phyloP scores from a whole-genome alignment of 768 basidiomycete species.

The Lepiota brunneoincarnata region DNA sequence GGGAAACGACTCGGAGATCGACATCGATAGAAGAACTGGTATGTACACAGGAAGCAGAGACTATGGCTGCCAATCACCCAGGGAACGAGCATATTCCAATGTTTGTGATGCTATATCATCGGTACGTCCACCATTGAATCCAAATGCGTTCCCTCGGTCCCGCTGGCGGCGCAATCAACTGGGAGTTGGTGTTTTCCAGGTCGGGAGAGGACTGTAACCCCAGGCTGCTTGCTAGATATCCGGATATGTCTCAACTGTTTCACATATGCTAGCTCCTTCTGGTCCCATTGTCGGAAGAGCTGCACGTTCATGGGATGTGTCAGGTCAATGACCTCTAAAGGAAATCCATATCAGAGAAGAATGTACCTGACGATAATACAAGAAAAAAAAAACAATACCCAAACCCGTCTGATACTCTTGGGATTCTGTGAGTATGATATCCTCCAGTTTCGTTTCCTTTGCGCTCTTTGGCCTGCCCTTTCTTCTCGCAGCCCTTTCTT shows the following conservation, averaged over 20 bases:
- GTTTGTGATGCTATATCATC: neutral
- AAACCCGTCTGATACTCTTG: constrained; percentile 81
- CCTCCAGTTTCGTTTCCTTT: constrained; percentile 67
- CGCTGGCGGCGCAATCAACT: constrained; percentile 19
- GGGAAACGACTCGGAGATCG: neutral
- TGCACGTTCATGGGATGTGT: constrained; percentile 69
- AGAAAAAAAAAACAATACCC: no score
- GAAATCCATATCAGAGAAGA: constrained; percentile 6
- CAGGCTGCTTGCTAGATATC: constrained; percentile 58
- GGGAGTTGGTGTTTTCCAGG: constrained; percentile 54
- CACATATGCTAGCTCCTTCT: constrained; percentile 68
- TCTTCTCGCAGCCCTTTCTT: constrained; percentile 57
- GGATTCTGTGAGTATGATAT: constrained; percentile 60
- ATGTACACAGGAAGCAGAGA: no score
- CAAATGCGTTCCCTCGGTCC: constrained; percentile 19
- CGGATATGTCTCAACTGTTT: constrained; percentile 74
- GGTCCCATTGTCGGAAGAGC: constrained; percentile 77
- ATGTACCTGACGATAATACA: constrained; percentile 18
- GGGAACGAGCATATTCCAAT: neutral
- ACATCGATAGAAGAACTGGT: no score
- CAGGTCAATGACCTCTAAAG: constrained; percentile 73
- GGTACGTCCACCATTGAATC: neutral
- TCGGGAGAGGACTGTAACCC: constrained; percentile 47
- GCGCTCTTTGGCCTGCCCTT: constrained; percentile 75
- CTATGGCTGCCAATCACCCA: neutral